These are phyloP conservation scores for Fusarium tupiense DNA, from an alignment of 2,329 filamentous ascomycete genomes.

Conservation along the genomic window DNA sequence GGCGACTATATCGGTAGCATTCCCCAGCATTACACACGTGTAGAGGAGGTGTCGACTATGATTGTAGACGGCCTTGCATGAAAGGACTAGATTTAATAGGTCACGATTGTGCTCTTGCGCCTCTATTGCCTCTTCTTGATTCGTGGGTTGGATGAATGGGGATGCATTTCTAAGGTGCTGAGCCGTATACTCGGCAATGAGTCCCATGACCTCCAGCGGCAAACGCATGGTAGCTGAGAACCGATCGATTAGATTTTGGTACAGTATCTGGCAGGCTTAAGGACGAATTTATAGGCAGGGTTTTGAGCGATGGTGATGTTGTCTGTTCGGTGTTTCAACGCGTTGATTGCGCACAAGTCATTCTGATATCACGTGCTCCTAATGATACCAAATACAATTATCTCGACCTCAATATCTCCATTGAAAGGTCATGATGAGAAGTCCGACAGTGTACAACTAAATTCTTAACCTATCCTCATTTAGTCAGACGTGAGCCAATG, in stretches of 20 bases:
- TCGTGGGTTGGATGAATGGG: constrained; percentile 5
- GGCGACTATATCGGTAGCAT: neutral
- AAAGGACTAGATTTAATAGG: neutral
- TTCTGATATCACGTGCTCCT: neutral
- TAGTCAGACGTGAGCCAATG: neutral
- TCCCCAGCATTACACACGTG: neutral
- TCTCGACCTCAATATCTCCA: neutral
- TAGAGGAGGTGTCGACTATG: constrained; percentile 8
- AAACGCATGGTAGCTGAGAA: neutral
- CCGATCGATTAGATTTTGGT: neutral
- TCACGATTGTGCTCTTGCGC: neutral
- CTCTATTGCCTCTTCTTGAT: neutral
- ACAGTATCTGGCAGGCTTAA: neutral
- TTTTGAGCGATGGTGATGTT: neutral
- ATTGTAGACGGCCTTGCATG: neutral
- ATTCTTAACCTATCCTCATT: neutral
- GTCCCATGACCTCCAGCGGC: constrained; percentile 3
- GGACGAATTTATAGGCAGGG: neutral
- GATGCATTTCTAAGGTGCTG: neutral
- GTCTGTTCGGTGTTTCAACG: neutral
- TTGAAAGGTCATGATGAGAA: neutral
- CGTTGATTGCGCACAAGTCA: neutral
- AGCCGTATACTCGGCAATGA: constrained; percentile 3
- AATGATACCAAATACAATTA: neutral
- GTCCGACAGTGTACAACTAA: neutral